Base-by-base conservation (phyloP, 345 rosid species). In the Combretum micranthum region DNA sequence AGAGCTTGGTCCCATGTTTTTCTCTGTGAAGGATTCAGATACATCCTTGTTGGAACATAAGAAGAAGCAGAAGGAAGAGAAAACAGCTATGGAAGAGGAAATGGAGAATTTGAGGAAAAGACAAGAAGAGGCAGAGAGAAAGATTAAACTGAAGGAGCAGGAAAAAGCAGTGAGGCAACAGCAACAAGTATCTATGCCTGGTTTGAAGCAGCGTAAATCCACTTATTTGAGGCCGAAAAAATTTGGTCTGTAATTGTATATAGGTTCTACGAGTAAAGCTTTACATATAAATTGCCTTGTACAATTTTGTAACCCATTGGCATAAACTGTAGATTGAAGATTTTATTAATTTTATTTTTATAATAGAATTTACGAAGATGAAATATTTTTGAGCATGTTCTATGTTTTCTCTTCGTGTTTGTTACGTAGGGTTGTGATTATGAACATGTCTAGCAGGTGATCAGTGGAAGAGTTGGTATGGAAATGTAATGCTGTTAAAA, bases 1-100 rank as follows among this genome's bases (percentile, higher is more conserved):
- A 0, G 96, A 89, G 82, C 55, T 93, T 13, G 99, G 99, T 20
- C 97, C 99, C 2, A 87, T 93, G 99, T 93, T 93, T 57, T 93
- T 93, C 64, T 85, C 97, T 0, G 95, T 89, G 10, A 93, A 93
- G 72, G 99, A 89, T 15, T 89, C 99, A 0, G 92, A 93, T 54
- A 85, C 90, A 0, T 85, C 97, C 0, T 71, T 89, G 86, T 56
- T 85, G 71, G 99, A 87, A 75, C 99, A 89, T 68, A 93, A 87
- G 72, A 89, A 82, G 63, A 93, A 70, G 65, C 93, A 93, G 72
- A 89, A 89, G 74, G 85, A 85, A 64, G 92, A 81, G 52, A 93
- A 89, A 70, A 77, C 94, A 1, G 94, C 94, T 0, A 89, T 89
- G 99, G 99, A 89, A 68, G 92, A 83, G 80, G 97, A 89, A 61